Conservation (phyloP, 108 stramenopile species). For the Seminavis robusta region DNA sequence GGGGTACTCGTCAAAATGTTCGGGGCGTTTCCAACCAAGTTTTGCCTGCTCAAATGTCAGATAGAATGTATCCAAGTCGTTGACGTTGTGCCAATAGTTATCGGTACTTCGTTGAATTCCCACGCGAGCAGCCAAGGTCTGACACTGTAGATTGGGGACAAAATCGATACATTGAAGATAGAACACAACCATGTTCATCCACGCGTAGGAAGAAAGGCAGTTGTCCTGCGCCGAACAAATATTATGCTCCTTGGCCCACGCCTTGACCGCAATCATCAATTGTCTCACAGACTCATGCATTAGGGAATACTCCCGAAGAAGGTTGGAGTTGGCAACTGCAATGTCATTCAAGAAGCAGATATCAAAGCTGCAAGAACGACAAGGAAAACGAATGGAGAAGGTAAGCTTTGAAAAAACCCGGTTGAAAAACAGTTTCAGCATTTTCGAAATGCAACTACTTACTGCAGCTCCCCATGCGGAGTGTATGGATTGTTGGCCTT, state of each 20-base stretch:
- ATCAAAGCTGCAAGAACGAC: conserved; percentile 61
- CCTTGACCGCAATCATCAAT: conserved; percentile 73
- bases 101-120: conserved; percentile 33
- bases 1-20: conserved; percentile 13
- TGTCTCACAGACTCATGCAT: conserved; percentile 52
- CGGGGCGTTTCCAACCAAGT: conserved; percentile 38
- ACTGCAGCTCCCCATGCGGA: not conserved
- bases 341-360: conserved; percentile 86
- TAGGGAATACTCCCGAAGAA: conserved; percentile 75
- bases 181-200: conserved; percentile 79
- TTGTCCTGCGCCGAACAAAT: conserved; percentile 64
- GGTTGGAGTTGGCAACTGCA: conserved; percentile 70
- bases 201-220: conserved; percentile 65
- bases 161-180: conserved; percentile 75
- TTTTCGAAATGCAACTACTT: not conserved
- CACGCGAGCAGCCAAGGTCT: conserved; percentile 36
- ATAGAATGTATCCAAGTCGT: conserved; percentile 57
- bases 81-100: conserved; percentile 63
- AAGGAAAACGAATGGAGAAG: too few relatives aligned
- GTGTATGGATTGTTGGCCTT: conserved; percentile 61
- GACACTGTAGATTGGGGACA: conserved; percentile 65
- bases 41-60: conserved; percentile 38
- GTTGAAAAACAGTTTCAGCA: not conserved
- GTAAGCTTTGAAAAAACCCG: too few relatives aligned
- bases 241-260: conserved; percentile 55